phyloP scores from a whole-genome alignment of 2,329 filamentous ascomycete species.

The Amesomyces nigricolor region DNA sequence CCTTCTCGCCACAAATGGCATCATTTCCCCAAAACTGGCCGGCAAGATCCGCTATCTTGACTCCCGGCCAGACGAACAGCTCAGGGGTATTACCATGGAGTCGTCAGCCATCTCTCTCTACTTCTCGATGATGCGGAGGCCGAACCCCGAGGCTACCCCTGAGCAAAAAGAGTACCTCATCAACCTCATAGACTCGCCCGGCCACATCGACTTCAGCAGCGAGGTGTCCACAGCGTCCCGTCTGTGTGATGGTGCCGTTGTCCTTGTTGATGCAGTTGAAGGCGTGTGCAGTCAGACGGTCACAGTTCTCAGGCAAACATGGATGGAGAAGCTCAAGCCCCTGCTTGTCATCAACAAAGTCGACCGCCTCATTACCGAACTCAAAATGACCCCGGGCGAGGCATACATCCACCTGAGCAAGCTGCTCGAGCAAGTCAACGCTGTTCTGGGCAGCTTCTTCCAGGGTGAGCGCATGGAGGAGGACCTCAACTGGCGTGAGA shows the following conservation, averaged over 20 bases:
- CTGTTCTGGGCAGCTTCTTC: conserved; percentile 94
- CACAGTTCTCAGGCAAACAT: conserved; percentile 88
- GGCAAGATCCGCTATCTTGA: conserved; percentile 98
- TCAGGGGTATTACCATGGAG: conserved; percentile 98
- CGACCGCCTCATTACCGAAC: conserved; percentile 86
- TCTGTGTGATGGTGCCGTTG: conserved; percentile 88
- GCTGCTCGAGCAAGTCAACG: conserved; percentile 91
- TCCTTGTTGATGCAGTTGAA: conserved; percentile 93
- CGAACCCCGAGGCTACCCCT: conserved; percentile 60
- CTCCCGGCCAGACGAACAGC: conserved; percentile 91
- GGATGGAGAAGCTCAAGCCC: conserved; percentile 92
- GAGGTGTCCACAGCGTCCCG: conserved; percentile 95
- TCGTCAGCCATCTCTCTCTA: conserved; percentile 95
- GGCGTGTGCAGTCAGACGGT: conserved; percentile 98
- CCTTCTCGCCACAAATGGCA: conserved; percentile 95
- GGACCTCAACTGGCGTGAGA: conserved; percentile 90
- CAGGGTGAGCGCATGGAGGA: conserved; percentile 98
- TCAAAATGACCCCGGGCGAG: conserved; percentile 87
- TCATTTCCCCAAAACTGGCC: conserved; percentile 95
- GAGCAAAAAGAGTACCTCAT: conserved; percentile 86
- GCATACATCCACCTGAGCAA: conserved; percentile 86
- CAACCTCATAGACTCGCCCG: conserved; percentile 95
- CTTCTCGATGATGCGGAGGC: conserved; percentile 82
- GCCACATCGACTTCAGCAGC: conserved; percentile 97
- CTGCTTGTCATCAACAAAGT: conserved; percentile 98